Base-by-base conservation (phyloP, 176 grass and related monocot genomes). In the Cymbopogon citratus region DNA sequence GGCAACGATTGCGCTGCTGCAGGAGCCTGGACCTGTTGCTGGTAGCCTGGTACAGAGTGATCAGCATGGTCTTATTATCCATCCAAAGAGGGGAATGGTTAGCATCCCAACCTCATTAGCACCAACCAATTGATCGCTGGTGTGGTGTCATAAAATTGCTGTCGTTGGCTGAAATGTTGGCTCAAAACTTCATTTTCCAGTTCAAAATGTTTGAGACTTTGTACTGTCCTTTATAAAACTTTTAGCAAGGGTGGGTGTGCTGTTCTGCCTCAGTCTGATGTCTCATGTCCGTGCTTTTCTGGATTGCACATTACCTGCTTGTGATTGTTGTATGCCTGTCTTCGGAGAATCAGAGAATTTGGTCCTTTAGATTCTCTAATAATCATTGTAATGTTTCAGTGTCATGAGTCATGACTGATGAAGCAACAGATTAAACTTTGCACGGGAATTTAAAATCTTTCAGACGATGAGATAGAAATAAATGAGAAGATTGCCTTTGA, bases 1-100 rank as follows among this genome's bases (percentile, higher is more conserved):
- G 87, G 81, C 56, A 83, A 90, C 48, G 81, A 90, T 56, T 81
- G 84, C 18, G 76, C 76, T 36, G 76, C 83, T 84, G 80, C 83
- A 12, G 71, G 83, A 81, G 79, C 24, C 26, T 6, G 26, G 12
- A 63, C 56, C 85, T 54, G 83, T 72, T 64, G 71, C 3, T 33
- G 31, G 31, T 33, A 33, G 31, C 31, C 87, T 70, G 87, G 84
- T 63, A 79, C 86, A 79, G 65, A 65, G 78, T 52, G 78, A 85
- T 48, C 71, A 59, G 31, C 26, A 45, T 82, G 83, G 70, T 94
- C 76, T 81, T 69, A 78, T 81, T 69, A 78, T 88, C 73, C 31
- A 73, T 86, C 73, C 18, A 73, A 25, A 45, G 57, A 45, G 13
- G 24, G 35, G 35, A 38, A 29, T 43, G 13, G 25, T 27, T 28